These are phyloP conservation scores for Ceratobasidium papillatum DNA, from an alignment of 1,284 basidiomycete genomes.

Conservation along the genomic window DNA sequence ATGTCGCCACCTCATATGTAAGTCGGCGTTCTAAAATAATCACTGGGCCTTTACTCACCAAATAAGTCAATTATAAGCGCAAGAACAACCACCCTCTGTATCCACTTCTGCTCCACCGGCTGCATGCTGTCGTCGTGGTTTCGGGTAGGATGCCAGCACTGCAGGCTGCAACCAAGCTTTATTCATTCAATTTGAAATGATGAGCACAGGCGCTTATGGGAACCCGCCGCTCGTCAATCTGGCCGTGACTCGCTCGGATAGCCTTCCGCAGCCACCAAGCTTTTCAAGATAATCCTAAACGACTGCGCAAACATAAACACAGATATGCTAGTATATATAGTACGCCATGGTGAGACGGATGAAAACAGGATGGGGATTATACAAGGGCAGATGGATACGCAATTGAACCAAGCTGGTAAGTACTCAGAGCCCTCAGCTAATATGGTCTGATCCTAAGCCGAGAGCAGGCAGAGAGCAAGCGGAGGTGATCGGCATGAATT, in stretches of 20 bases:
- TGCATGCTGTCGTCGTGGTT: slow-evolving; percentile 15
- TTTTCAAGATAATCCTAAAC: background rate
- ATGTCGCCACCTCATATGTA: slow-evolving; percentile 23
- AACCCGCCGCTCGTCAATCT: background rate
- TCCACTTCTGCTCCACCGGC: slow-evolving; percentile 45
- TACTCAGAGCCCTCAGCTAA: background rate
- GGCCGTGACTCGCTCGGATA: background rate
- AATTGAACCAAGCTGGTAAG: slow-evolving; percentile 43
- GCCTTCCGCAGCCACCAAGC: background rate
- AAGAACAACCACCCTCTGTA: slow-evolving; percentile 81
- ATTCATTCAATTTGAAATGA: background rate
- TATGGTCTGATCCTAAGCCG: background rate
- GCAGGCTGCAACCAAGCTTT: background rate
- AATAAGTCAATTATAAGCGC: slow-evolving; percentile 88
- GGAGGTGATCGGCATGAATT: background rate
- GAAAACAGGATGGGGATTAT: slow-evolving; percentile 44
- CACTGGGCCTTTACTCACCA: slow-evolving; percentile 55
- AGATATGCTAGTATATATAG: slow-evolving; percentile 37
- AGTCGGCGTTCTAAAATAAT: slow-evolving; percentile 14
- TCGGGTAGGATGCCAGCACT: background rate
- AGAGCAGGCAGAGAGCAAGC: slow-evolving; percentile 41
- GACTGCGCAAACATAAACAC: background rate
- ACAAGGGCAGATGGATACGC: slow-evolving; percentile 46
- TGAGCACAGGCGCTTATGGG: slow-evolving; percentile 1
- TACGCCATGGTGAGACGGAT: slow-evolving; percentile 45